Evolutionary conservation across 805 yeast species (phyloP).

Genomic region (Lachancea dasiensis): DNA sequence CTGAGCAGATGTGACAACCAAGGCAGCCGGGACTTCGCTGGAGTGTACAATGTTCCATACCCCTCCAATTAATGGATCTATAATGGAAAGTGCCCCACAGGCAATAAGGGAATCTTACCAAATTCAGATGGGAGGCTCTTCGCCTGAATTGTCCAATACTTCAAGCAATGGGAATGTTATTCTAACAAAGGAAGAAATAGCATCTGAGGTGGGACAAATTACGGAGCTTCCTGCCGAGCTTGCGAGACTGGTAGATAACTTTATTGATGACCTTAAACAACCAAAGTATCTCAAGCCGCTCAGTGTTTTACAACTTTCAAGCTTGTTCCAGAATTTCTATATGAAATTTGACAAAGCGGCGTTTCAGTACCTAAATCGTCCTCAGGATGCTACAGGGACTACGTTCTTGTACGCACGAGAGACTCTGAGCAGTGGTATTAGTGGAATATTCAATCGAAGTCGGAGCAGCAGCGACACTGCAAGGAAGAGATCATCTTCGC

Average conservation of each 20-base stretch:
- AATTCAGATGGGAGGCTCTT: slow-evolving; percentile 2
- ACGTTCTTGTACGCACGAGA: slow-evolving; percentile 26
- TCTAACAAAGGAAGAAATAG: slow-evolving; percentile 23
- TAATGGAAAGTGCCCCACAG: slow-evolving; percentile 23
- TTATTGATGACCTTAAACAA: slow-evolving; percentile 31
- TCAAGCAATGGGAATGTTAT: slow-evolving; percentile 5
- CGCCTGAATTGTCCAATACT: slow-evolving; percentile 7
- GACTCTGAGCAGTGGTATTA: slow-evolving; percentile 30
- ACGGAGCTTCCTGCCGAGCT: slow-evolving; percentile 25
- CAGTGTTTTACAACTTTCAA: slow-evolving; percentile 25
- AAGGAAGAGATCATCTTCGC: slow-evolving; percentile 27
- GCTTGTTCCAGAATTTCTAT: slow-evolving; percentile 30
- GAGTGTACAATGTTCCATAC: slow-evolving; percentile 19
- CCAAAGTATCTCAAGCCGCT: slow-evolving; percentile 32
- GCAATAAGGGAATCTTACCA: slow-evolving; percentile 27
- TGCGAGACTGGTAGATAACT: slow-evolving; percentile 22
- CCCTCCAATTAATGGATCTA: slow-evolving; percentile 28
- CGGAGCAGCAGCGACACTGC: slow-evolving; percentile 25
- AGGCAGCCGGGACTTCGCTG: background rate
- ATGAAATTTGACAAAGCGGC: slow-evolving; percentile 27
- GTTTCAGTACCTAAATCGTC: slow-evolving; percentile 22
- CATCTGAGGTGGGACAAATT: slow-evolving; percentile 16
- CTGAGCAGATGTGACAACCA: too few relatives aligned
- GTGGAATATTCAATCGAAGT: slow-evolving; percentile 32
- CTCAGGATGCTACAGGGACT: background rate